phyloP scores from a whole-genome alignment of 495 filamentous ascomycete species.

The Penicillium daleae region DNA sequence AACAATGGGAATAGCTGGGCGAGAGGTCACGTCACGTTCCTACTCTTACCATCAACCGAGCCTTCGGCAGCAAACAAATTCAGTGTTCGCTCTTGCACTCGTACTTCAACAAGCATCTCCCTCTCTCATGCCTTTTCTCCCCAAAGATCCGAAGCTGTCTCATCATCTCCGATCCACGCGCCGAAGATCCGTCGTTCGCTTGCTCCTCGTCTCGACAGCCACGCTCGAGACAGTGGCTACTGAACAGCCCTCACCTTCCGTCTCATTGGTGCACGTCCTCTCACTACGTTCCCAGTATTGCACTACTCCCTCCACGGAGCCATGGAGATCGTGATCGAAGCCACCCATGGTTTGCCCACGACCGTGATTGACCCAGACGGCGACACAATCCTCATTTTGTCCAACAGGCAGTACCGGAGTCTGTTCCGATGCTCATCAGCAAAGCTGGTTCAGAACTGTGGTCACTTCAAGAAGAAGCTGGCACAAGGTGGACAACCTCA shows the following conservation, averaged over 20 bases:
- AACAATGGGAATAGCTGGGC: too few relatives aligned
- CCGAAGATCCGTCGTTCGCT: background rate
- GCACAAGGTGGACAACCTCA: background rate
- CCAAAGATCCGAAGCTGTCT: too few relatives aligned
- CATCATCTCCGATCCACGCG: background rate
- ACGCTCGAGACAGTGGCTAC: background rate
- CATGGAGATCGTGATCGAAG: background rate
- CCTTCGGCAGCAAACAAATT: too few relatives aligned
- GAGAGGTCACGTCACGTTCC: too few relatives aligned
- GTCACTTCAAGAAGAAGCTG: background rate
- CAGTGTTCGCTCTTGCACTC: too few relatives aligned
- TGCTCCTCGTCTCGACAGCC: too few relatives aligned
- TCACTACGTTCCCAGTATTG: background rate
- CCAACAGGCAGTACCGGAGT: background rate
- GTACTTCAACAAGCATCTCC: too few relatives aligned
- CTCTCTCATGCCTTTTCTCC: too few relatives aligned
- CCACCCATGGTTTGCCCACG: background rate
- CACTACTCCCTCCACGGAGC: background rate
- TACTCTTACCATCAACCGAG: too few relatives aligned
- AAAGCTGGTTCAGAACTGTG: background rate
- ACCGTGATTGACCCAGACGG: background rate
- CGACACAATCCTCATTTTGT: background rate
- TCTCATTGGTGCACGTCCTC: background rate
- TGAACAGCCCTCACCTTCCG: background rate
- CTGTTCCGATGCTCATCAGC: background rate